A percentile compares a stretch with the other conserved stretches of the same genome.
Conservation (phyloP, 2,329 filamentous ascomycete species). For the Pseudocercospora pini-densiflorae region DNA sequence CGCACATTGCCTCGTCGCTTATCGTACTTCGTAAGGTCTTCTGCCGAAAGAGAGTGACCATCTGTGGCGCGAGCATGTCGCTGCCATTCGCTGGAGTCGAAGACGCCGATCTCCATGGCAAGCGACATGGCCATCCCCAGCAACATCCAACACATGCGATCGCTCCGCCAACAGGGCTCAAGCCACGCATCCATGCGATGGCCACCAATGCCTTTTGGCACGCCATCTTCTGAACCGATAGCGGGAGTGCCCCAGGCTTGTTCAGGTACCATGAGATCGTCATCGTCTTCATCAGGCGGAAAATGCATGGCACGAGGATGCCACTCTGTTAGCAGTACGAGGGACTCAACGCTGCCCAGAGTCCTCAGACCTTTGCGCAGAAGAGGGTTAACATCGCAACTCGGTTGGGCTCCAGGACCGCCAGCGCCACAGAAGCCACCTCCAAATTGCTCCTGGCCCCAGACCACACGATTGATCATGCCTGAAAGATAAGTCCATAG, state of each 20-base stretch:
- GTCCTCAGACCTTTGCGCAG: slow-evolving; percentile 75
- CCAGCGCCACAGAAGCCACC: slow-evolving; percentile 82
- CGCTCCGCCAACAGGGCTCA: slow-evolving; percentile 87
- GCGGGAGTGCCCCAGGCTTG: slow-evolving; percentile 64
- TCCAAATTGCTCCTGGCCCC: slow-evolving; percentile 95
- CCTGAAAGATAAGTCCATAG: slow-evolving; percentile 92
- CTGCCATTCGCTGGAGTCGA: slow-evolving; percentile 75
- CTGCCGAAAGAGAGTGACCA: slow-evolving; percentile 42
- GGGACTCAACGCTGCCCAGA: slow-evolving; percentile 88
- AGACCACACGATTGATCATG: slow-evolving; percentile 94
- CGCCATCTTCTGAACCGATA: slow-evolving; percentile 60
- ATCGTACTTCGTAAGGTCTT: slow-evolving; percentile 75
- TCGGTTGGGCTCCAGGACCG: slow-evolving; percentile 53
- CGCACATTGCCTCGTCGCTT: slow-evolving; percentile 81
- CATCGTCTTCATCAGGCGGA: slow-evolving; percentile 71
- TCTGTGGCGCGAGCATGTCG: slow-evolving; percentile 56
- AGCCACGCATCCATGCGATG: slow-evolving; percentile 93
- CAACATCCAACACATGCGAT: slow-evolving; percentile 98
- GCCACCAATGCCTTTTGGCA: slow-evolving; percentile 69
- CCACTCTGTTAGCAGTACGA: slow-evolving; percentile 96
- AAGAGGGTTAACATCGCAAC: slow-evolving; percentile 66
- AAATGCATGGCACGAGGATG: slow-evolving; percentile 94
- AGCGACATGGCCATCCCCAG: slow-evolving; percentile 88
- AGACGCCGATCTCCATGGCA: slow-evolving; percentile 92
- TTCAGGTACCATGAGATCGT: slow-evolving; percentile 68